Evolutionary conservation across 371 early-diverging fungal species (phyloP).

Genomic region (Saksenaea vasiformis): DNA sequence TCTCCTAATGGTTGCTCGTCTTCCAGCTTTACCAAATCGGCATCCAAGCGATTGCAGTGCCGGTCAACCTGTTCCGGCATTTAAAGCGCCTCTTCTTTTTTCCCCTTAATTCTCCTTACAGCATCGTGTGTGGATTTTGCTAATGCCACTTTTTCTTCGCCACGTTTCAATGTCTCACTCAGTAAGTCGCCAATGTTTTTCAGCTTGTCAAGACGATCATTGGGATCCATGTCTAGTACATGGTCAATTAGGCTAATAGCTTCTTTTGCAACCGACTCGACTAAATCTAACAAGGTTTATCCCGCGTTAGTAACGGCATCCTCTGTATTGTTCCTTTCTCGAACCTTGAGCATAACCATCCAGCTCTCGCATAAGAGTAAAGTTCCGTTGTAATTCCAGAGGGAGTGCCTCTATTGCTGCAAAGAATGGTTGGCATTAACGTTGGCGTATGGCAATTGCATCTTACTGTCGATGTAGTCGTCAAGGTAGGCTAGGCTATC

Average conservation of each 20-base stretch:
- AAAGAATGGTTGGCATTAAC: not conserved
- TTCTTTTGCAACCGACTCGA: constrained; percentile 60
- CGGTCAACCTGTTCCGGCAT: constrained; percentile 33
- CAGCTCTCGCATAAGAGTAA: constrained; percentile 87
- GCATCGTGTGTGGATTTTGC: constrained; percentile 92
- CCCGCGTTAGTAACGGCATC: too few relatives aligned
- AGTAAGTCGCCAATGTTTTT: constrained; percentile 61
- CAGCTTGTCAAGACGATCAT: constrained; percentile 62
- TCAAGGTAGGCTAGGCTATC: constrained; percentile 73
- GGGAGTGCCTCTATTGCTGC: constrained; percentile 90
- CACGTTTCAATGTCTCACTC: constrained; percentile 78
- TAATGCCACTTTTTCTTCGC: constrained; percentile 89
- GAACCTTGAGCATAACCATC: constrained; percentile 85
- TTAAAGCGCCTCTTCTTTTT: not conserved
- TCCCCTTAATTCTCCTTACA: constrained; percentile 42
- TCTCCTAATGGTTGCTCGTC: constrained; percentile 37
- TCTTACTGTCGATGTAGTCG: constrained; percentile 90
- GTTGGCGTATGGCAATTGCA: not conserved
- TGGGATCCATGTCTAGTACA: constrained; percentile 46
- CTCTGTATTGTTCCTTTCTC: not conserved
- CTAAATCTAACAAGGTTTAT: constrained; percentile 47
- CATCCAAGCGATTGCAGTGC: constrained; percentile 50
- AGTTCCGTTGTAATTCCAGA: constrained; percentile 85
- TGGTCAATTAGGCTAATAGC: constrained; percentile 61
- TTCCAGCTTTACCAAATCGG: constrained; percentile 50